A percentile compares a stretch with the other conserved stretches of the same genome.
Evolutionary conservation across 768 basidiomycete species (phyloP).

Genomic region (Hericium rajendrae): DNA sequence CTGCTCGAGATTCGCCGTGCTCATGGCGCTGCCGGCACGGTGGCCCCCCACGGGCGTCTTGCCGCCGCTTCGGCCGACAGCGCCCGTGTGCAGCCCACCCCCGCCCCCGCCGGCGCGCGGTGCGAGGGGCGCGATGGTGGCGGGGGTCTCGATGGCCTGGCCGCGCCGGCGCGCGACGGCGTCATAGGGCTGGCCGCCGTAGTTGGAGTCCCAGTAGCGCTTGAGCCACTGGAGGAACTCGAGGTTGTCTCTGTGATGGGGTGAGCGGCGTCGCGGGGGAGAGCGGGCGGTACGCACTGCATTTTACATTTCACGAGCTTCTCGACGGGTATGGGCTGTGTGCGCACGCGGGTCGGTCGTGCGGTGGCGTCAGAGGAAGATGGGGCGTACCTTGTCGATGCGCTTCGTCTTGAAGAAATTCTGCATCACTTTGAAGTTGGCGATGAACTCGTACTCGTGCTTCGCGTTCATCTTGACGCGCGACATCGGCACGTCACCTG

Average conservation of each 20-base stretch:
- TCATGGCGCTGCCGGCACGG: constrained; percentile 37
- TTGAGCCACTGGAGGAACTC: constrained; percentile 98
- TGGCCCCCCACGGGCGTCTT: constrained; percentile 65
- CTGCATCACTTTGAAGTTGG: constrained; percentile 94
- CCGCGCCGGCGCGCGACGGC: constrained; percentile 75
- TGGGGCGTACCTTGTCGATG: constrained; percentile 74
- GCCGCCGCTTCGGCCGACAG: constrained; percentile 44
- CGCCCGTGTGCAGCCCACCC: constrained; percentile 22
- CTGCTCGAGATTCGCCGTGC: constrained; percentile 57
- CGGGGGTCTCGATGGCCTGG: constrained; percentile 63
- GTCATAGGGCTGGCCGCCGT: constrained; percentile 81
- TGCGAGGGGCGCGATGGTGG: constrained; percentile 63
- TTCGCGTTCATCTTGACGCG: constrained; percentile 95
- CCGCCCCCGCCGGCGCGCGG: constrained; percentile 24
- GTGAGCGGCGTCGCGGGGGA: background rate
- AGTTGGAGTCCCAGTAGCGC: constrained; percentile 91
- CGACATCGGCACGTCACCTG: constrained; percentile 85
- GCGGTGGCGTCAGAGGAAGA: no score
- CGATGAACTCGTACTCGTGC: constrained; percentile 92
- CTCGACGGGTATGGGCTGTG: constrained; percentile 95
- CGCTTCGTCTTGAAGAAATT: constrained; percentile 85
- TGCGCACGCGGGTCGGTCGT: background rate
- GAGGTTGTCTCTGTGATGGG: constrained; percentile 72
- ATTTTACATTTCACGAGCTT: constrained; percentile 96
- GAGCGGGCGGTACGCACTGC: constrained; percentile 56